Evolutionary conservation across 768 basidiomycete genomes (phyloP), one percentile per base, ranked within the genome.

Genomic region (Agaricus blazei): DNA sequence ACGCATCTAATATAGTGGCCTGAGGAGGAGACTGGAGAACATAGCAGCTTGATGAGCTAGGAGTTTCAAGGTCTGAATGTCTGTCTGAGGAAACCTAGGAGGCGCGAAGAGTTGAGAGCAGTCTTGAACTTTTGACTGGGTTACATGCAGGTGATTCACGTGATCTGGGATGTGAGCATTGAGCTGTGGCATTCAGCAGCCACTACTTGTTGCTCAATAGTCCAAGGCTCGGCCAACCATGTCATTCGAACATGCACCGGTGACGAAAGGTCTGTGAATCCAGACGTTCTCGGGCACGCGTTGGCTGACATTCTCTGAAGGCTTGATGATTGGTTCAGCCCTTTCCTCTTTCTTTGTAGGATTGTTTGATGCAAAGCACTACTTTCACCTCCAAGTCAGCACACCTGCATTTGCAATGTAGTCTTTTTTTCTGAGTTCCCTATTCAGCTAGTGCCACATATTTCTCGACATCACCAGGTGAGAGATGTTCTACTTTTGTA

Each of bases 401-500:
- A 9, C 40, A 48, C 19, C n/a, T 53, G 34, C 53, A 40, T 29
- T 63, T 38, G 51, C n/a, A 34, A 48, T 46, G 53, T 54, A 58
- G 47, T 56, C 58, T 48, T 64, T 29, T 59, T 36, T 36, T 59
- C 34, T 34, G 3, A 34, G 11, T 34, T 44, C 41, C 12, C 31
- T 26, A 47, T 34, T 4, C 59, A 93, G 85, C 80, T 95, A 40
- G 81, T 90, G 19, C 94, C 93, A 2, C 93, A 97, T 66, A 78
- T 97, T 47, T 92, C 90, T n/a, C 83, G 82, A 51, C 82, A 95
- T 67, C 88, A 91, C 64, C 93, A 96, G 77, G 93, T 91, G 72
- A 48, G 68, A 60, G 41, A 36, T 27, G 11, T 54, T 45, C 37
- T 57, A 51, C 56, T 51, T 19, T 48, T 48, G 28, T 50, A 49